Conservation (phyloP, 345 rosid genomes). For the Dovyalis caffra region DNA sequence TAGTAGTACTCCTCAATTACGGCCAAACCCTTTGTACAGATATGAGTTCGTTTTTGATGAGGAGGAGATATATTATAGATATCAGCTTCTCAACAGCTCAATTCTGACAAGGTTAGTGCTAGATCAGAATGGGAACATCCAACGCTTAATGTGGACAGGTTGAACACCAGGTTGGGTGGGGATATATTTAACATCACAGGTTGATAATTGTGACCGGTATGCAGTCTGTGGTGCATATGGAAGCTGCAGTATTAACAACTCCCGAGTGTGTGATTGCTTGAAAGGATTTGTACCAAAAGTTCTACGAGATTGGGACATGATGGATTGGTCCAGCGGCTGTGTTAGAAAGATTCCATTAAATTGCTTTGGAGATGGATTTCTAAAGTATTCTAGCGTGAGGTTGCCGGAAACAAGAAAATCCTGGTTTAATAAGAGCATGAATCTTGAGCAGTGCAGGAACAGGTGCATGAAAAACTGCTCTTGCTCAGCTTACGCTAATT, state of each 20-base stretch:
- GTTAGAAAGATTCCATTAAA: neutral
- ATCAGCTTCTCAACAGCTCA: neutral
- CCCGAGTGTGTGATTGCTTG: neutral
- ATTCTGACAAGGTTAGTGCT: neutral
- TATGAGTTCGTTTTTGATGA: neutral
- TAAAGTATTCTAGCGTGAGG: constrained; percentile 7
- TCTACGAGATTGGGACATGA: neutral
- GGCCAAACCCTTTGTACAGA: neutral
- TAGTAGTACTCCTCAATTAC: neutral
- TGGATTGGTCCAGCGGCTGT: neutral
- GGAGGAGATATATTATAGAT: neutral
- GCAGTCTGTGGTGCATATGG: neutral
- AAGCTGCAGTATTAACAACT: neutral
- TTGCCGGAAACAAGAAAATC: constrained; percentile 6
- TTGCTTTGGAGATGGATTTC: constrained; percentile 9
- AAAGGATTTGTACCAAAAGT: neutral
- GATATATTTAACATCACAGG: neutral
- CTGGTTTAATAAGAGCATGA: neutral
- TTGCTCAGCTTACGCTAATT: constrained; percentile 1
- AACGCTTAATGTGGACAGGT: neutral
- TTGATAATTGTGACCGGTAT: constrained; percentile 2
- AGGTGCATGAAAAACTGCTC: constrained; percentile 1
- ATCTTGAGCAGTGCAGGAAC: neutral
- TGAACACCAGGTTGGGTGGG: neutral
- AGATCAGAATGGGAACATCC: neutral